Evolutionary conservation across 2,329 filamentous ascomycete genomes (phyloP).

Genomic region (Pochonia chlamydosporia): DNA sequence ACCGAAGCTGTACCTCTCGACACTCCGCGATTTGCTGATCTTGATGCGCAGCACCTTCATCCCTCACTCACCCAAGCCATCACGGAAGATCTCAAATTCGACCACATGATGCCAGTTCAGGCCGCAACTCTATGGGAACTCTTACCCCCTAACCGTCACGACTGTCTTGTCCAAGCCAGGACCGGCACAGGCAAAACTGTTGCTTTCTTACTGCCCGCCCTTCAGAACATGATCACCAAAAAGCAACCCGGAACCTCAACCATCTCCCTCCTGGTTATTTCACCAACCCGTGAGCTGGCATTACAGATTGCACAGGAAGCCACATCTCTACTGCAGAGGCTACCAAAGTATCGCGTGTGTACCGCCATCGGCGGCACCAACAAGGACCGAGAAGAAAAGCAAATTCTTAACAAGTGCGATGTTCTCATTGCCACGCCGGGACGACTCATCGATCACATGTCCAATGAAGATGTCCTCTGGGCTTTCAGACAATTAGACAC

Average conservation of each 20-base stretch:
- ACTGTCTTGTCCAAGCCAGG: constrained; percentile 72
- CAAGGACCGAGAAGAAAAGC: constrained; percentile 64
- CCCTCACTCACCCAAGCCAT: constrained; percentile 42
- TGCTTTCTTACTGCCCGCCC: constrained; percentile 76
- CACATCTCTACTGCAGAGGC: constrained; percentile 60
- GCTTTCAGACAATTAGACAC: constrained; percentile 67
- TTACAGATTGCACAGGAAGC: constrained; percentile 69
- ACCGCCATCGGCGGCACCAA: constrained; percentile 76
- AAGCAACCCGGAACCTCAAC: constrained; percentile 26
- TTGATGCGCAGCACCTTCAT: constrained; percentile 34
- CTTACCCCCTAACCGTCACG: constrained; percentile 36
- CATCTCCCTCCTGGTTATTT: constrained; percentile 59
- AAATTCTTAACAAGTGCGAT: constrained; percentile 67
- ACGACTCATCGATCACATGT: constrained; percentile 71
- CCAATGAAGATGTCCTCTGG: constrained; percentile 63
- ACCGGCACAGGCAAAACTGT: constrained; percentile 85
- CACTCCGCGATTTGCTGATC: constrained; percentile 40
- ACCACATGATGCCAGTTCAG: constrained; percentile 51
- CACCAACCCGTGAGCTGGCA: constrained; percentile 65
- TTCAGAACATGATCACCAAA: constrained; percentile 64
- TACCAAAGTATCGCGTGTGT: constrained; percentile 69
- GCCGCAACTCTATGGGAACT: constrained; percentile 44
- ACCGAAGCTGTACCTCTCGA: constrained; percentile 31
- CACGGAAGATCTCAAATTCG: constrained; percentile 41
- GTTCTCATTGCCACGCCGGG: constrained; percentile 78